Conservation (phyloP, 2,329 filamentous ascomycete species). For the Sporothrix inflata region DNA sequence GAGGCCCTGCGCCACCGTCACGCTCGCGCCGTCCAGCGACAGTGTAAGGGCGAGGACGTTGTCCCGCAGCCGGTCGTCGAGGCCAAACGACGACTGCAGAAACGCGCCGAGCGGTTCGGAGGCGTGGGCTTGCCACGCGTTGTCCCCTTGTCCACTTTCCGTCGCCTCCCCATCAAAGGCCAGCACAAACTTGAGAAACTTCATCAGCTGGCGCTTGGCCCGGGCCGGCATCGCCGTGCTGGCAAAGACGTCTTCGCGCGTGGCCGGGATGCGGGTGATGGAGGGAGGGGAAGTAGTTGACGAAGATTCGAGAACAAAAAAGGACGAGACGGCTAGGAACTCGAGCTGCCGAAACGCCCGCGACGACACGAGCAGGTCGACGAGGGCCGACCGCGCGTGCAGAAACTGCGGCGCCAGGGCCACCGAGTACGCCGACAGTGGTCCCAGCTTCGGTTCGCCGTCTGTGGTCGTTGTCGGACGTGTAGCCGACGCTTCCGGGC, state of each 20-base stretch:
- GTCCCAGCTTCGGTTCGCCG: constrained; percentile 50
- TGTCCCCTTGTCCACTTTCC: constrained; percentile 40
- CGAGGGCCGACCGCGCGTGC: constrained; percentile 77
- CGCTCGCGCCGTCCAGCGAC: constrained; percentile 62
- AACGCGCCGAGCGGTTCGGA: constrained; percentile 60
- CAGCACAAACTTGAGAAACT: constrained; percentile 86
- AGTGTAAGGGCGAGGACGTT: constrained; percentile 70
- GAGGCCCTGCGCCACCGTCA: constrained; percentile 68
- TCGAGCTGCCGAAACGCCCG: constrained; percentile 87
- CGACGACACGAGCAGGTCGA: constrained; percentile 84
- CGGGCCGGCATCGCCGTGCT: constrained; percentile 74
- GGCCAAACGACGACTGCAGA: constrained; percentile 63
- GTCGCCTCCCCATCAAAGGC: constrained; percentile 54
- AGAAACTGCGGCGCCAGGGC: constrained; percentile 85
- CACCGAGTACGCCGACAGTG: constrained; percentile 77
- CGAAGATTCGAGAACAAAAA: constrained; percentile 71
- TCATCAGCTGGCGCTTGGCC: constrained; percentile 86
- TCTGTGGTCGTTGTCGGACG: constrained; percentile 35
- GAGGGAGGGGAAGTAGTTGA: background rate
- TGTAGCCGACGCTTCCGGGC: constrained; percentile 38
- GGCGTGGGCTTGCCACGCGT: constrained; percentile 61
- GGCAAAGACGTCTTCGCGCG: constrained; percentile 88
- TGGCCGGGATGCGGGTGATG: constrained; percentile 78
- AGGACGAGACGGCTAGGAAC: constrained; percentile 90
- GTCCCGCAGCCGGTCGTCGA: constrained; percentile 69